Conservation (phyloP, 306 rosid species). For the Macrotyloma uniflorum region DNA sequence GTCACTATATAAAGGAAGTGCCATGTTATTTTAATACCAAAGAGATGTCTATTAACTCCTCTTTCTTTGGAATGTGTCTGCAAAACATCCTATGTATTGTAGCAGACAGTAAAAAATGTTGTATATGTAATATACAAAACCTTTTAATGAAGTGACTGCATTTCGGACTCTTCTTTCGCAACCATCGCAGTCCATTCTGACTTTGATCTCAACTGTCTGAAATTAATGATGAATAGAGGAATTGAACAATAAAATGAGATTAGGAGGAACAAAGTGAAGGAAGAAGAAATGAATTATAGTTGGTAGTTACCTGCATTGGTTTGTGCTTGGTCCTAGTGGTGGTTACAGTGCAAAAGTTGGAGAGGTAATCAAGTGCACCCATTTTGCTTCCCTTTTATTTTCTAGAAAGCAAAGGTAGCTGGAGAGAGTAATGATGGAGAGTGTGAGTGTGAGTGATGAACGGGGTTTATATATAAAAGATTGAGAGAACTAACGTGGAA, state of each 20-base stretch:
- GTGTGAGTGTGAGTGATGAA: constrained; percentile 21
- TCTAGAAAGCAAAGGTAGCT: too few relatives aligned
- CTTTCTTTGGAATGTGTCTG: too few relatives aligned
- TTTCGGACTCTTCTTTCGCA: constrained; percentile 84
- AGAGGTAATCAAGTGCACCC: constrained; percentile 93
- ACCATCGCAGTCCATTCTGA: constrained; percentile 88
- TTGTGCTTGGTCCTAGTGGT: constrained; percentile 67
- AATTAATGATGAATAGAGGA: background rate
- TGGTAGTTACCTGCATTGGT: constrained; percentile 71
- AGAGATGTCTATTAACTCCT: too few relatives aligned
- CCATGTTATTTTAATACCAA: too few relatives aligned
- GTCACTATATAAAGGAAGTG: too few relatives aligned
- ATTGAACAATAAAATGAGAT: background rate
- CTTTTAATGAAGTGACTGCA: constrained; percentile 70
- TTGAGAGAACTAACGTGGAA: constrained; percentile 2
- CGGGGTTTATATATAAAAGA: constrained; percentile 35
- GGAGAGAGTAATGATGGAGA: constrained; percentile 2
- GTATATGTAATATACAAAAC: constrained; percentile 24
- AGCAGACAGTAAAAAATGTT: too few relatives aligned
- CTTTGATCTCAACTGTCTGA: constrained; percentile 83
- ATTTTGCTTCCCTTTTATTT: too few relatives aligned
- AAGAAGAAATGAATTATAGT: too few relatives aligned
- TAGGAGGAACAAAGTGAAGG: background rate
- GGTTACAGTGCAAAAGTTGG: constrained; percentile 69
- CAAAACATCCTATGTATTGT: too few relatives aligned